Conservation (phyloP, 768 basidiomycete species). For the Hypholoma sublateritium region DNA sequence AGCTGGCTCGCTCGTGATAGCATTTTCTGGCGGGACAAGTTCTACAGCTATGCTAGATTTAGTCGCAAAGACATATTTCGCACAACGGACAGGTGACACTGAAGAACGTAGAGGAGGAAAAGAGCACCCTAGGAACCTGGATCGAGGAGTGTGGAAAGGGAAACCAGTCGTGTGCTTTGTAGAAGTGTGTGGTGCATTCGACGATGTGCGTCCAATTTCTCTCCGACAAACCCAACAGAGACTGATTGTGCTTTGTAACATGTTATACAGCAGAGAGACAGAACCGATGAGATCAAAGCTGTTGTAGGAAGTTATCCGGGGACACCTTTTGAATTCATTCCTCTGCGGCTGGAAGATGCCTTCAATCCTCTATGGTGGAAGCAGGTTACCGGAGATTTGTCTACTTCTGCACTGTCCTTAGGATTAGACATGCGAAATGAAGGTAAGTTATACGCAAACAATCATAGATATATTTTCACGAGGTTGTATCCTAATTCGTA, state of each 20-base stretch:
- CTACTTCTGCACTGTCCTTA: constrained; percentile 20
- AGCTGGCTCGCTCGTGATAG: constrained; percentile 65
- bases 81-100: constrained; percentile 17
- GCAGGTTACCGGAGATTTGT: constrained; percentile 31
- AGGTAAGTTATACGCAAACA: constrained; percentile 31
- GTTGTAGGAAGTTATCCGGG: constrained; percentile 43
- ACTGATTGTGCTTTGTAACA: constrained; percentile 3
- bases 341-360: constrained; percentile 70
- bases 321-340: constrained; percentile 50
- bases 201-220: constrained; percentile 46
- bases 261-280: constrained; percentile 48
- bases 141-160: constrained; percentile 51
- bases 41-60: constrained; percentile 74
- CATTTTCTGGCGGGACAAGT: constrained; percentile 77
- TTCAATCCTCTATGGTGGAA: constrained; percentile 73
- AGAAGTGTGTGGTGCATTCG: constrained; percentile 61
- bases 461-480: not conserved
- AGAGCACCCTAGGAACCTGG: constrained; percentile 61
- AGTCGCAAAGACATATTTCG: constrained; percentile 58
- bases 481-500: constrained; percentile 11
- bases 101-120: constrained; percentile 46
- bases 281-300: constrained; percentile 48
- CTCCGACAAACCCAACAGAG: constrained; percentile 10
- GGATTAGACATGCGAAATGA: constrained; percentile 53
- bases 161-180: constrained; percentile 67